phyloP scores from a whole-genome alignment of 2,329 filamentous ascomycete species.

The Botryosphaeria dothidea region DNA sequence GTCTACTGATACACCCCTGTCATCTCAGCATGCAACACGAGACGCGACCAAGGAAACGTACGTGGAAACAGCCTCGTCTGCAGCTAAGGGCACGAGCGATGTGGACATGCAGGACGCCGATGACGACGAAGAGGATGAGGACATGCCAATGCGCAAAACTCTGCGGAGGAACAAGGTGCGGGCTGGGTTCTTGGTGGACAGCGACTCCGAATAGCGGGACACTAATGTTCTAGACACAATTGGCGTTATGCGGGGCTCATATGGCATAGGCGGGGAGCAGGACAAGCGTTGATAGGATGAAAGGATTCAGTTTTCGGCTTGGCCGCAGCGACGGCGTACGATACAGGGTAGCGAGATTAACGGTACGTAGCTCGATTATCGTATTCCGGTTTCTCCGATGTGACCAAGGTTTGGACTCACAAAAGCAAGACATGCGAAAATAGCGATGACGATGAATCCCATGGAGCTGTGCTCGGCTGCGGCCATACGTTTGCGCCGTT shows the following conservation, averaged over 20 bases:
- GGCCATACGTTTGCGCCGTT: background rate
- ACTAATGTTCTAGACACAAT: background rate
- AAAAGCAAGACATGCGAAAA: background rate
- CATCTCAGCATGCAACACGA: conserved; percentile 35
- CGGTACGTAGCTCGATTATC: conserved; percentile 3
- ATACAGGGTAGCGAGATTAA: background rate
- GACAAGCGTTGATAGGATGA: background rate
- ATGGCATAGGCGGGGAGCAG: background rate
- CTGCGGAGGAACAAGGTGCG: conserved; percentile 37
- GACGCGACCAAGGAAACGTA: conserved; percentile 22
- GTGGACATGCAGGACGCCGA: conserved; percentile 31
- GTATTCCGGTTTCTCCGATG: background rate
- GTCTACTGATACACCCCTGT: conserved; percentile 40
- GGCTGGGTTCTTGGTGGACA: conserved; percentile 47
- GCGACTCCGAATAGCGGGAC: conserved; percentile 40
- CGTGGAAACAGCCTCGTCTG: background rate
- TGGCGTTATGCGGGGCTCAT: conserved; percentile 15
- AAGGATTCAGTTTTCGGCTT: background rate
- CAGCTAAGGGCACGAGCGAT: conserved; percentile 22
- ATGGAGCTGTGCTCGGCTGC: background rate
- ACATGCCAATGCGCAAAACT: conserved; percentile 35
- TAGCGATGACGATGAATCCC: background rate
- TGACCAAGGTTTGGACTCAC: background rate
- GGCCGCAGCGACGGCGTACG: background rate
- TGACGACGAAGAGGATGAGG: conserved; percentile 45